Evolutionary conservation across 257 asterid genomes (phyloP).

Genomic region (Anisodus acutangulus): DNA sequence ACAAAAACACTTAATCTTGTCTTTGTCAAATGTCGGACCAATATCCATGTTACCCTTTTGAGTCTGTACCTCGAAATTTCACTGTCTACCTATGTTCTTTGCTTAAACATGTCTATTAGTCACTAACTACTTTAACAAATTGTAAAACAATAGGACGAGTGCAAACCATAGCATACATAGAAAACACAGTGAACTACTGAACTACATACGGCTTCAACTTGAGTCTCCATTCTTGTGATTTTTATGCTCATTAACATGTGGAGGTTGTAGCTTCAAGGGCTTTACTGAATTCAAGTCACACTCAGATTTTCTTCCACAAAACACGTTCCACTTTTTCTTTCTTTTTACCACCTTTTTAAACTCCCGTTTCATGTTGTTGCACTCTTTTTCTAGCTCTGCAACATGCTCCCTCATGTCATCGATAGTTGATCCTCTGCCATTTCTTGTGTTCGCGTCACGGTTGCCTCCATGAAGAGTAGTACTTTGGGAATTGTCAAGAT

Average conservation of each 20-base stretch:
- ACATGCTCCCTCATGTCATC: conserved; percentile 25
- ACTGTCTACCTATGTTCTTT: neutral
- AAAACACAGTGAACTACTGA: neutral
- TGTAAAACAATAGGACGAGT: neutral
- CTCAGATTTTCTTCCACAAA: conserved; percentile 30
- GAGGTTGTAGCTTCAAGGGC: conserved; percentile 23
- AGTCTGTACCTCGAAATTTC: neutral
- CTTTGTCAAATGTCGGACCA: neutral
- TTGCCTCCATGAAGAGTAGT: conserved; percentile 35
- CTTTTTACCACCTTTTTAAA: conserved; percentile 29
- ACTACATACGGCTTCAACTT: neutral
- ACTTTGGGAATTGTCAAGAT: conserved; percentile 28
- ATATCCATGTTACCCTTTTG: neutral
- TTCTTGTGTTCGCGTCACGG: conserved; percentile 27
- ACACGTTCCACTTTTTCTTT: conserved; percentile 32
- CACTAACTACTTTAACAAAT: neutral
- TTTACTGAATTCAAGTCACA: conserved; percentile 11
- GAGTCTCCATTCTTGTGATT: neutral
- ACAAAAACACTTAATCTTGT: neutral
- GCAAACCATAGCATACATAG: neutral
- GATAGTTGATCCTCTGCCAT: conserved; percentile 30
- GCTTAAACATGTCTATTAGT: neutral
- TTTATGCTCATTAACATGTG: neutral
- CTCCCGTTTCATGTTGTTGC: conserved; percentile 34
- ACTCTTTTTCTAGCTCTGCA: conserved; percentile 28